Percentiles rank a stretch among this genome's conserved stretches.
These are phyloP conservation scores for Monosporozyma servazzii DNA, from an alignment of 805 yeast genomes.

Conservation along the genomic window DNA sequence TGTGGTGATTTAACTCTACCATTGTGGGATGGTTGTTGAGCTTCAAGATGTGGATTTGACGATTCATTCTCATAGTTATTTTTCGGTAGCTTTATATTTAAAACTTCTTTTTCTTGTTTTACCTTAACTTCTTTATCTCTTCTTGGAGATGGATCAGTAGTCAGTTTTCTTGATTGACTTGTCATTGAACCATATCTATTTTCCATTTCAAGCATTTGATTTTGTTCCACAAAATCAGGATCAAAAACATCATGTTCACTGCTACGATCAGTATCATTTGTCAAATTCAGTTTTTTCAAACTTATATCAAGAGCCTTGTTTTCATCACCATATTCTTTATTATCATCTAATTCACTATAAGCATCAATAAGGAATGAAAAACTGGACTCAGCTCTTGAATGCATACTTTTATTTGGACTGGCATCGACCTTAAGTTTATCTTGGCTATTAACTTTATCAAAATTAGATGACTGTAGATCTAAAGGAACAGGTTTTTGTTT, in stretches of 20 bases:
- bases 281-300: neutral
- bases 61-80: neutral
- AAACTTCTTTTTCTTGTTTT: constrained; percentile 1
- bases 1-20: neutral
- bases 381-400: neutral
- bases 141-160: neutral
- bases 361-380: constrained; percentile 1
- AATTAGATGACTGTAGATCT: constrained; percentile 7
- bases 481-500: constrained; percentile 3
- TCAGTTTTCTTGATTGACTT: neutral
- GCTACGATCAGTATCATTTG: neutral
- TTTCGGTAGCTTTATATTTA: constrained; percentile 3
- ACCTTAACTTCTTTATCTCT: neutral
- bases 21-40: neutral
- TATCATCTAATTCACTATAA: neutral
- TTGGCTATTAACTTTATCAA: constrained; percentile 2
- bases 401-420: neutral
- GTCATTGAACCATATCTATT: constrained; percentile 3
- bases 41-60: neutral
- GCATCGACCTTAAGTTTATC: neutral
- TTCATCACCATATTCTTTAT: neutral
- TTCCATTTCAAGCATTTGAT: constrained; percentile 11
- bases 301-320: neutral
- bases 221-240: constrained; percentile 20
- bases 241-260: constrained; percentile 20